Conservation (phyloP, 352 stramenopile species). For the Globisporangium camurandrum region DNA sequence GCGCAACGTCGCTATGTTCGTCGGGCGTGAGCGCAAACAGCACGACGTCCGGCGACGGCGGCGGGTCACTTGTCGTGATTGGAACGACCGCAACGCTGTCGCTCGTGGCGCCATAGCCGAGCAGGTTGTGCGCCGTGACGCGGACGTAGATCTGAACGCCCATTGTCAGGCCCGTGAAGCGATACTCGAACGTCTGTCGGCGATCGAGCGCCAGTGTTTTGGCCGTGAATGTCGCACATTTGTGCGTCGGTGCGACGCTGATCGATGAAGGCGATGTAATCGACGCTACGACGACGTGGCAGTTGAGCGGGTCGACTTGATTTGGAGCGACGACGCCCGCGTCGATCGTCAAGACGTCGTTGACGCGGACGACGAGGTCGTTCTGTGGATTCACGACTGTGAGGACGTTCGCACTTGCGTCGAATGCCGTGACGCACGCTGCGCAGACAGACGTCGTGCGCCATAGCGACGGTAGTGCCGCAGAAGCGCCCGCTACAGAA, state of each 20-base stretch:
- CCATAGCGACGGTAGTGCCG: constrained; percentile 34
- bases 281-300: constrained; percentile 33
- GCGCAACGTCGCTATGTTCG: constrained; percentile 24
- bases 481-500: constrained; percentile 6
- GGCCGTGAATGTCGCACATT: constrained; percentile 34
- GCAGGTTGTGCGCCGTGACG: constrained; percentile 87
- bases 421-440: constrained; percentile 36
- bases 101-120: constrained; percentile 80
- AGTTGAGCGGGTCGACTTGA: constrained; percentile 26
- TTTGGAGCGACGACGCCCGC: constrained; percentile 5
- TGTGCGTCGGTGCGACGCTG: constrained; percentile 29
- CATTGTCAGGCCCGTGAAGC: constrained; percentile 82
- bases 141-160: constrained; percentile 86
- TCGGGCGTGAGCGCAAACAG: constrained; percentile 29
- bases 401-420: constrained; percentile 11
- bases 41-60: constrained; percentile 60
- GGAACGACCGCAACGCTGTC: constrained; percentile 70
- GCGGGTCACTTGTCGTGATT: constrained; percentile 85
- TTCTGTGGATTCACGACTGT: constrained; percentile 26
- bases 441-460: constrained; percentile 27
- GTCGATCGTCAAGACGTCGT: constrained; percentile 48
- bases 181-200: constrained; percentile 57
- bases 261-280: constrained; percentile 23
- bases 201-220: constrained; percentile 38
- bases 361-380: constrained; percentile 16